A percentile compares a stretch with the other conserved stretches of the same genome.
Conservation (phyloP, 352 stramenopile species). For the Bremia lactucae region DNA sequence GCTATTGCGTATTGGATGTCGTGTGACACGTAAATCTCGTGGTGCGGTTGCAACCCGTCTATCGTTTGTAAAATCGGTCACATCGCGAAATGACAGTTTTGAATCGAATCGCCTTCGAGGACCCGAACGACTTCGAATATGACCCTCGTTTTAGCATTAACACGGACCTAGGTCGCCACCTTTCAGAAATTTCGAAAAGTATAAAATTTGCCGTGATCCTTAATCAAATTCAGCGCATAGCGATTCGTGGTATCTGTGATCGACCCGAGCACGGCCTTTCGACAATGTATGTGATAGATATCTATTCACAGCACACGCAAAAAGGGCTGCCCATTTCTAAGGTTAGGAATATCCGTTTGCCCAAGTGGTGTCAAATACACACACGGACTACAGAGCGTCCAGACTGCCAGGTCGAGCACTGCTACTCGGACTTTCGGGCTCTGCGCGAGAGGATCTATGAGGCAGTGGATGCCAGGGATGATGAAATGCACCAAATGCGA, state of each 20-base stretch:
- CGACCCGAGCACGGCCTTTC: constrained; percentile 25
- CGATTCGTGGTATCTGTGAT: constrained; percentile 27
- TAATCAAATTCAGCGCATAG: constrained; percentile 50
- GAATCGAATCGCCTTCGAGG: too few species aligned
- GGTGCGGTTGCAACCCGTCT: too few species aligned
- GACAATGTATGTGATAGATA: constrained; percentile 42
- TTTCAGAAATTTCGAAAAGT: constrained; percentile 42
- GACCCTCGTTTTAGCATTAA: too few species aligned
- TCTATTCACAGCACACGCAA: constrained; percentile 31
- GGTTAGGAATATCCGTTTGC: constrained; percentile 5
- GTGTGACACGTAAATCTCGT: too few species aligned
- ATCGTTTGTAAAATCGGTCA: too few species aligned
- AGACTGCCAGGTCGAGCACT: constrained; percentile 32
- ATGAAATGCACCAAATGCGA: constrained; percentile 37
- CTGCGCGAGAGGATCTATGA: constrained; percentile 27
- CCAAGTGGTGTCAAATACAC: constrained; percentile 13
- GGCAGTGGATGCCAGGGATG: constrained; percentile 11
- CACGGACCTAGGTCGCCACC: constrained; percentile 10
- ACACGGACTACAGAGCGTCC: constrained; percentile 10
- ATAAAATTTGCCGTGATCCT: constrained; percentile 37
- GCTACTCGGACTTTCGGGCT: constrained; percentile 44
- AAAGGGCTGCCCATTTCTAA: constrained; percentile 31
- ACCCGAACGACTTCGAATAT: too few species aligned
- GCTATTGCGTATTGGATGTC: too few species aligned
- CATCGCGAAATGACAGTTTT: too few species aligned